Evolutionary conservation across 441 rosid species (phyloP).

Genomic region (Mallotus repandus): DNA sequence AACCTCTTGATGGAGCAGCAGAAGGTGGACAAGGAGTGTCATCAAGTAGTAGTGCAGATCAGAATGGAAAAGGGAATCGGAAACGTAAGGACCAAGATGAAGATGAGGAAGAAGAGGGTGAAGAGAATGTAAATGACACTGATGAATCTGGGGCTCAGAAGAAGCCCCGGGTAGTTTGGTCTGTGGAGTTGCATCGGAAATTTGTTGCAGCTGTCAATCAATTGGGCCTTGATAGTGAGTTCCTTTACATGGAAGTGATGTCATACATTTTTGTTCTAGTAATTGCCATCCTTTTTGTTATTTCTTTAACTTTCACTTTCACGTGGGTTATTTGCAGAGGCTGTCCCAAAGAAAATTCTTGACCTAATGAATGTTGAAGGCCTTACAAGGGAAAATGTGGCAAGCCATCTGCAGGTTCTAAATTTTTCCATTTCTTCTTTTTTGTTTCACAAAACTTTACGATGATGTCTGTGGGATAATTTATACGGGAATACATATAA

Average conservation of each 20-base stretch:
- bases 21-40: conserved; percentile 35
- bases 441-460: neutral
- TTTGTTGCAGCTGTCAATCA: conserved; percentile 88
- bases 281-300: neutral
- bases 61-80: conserved; percentile 39
- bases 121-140: conserved; percentile 58
- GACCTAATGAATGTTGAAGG: conserved; percentile 91
- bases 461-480: neutral
- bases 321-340: conserved; percentile 49
- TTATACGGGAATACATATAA: neutral
- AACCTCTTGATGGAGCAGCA: conserved; percentile 29
- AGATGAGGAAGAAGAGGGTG: conserved; percentile 69
- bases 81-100: conserved; percentile 69
- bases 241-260: conserved; percentile 9
- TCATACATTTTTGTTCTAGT: conserved; percentile 3
- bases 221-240: conserved; percentile 86
- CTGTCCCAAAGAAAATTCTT: conserved; percentile 95
- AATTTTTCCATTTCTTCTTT: neutral
- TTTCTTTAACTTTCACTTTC: neutral
- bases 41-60: conserved; percentile 35
- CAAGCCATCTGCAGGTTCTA: conserved; percentile 89
- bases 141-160: conserved; percentile 67
- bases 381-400: conserved; percentile 96
- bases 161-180: conserved; percentile 96
- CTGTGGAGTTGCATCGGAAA: conserved; percentile 77